Percentiles rank a stretch among this genome's conserved stretches.
These are phyloP conservation scores for Alternaria brassicae DNA, from an alignment of 2,329 filamentous ascomycete genomes.

Conservation along the genomic window DNA sequence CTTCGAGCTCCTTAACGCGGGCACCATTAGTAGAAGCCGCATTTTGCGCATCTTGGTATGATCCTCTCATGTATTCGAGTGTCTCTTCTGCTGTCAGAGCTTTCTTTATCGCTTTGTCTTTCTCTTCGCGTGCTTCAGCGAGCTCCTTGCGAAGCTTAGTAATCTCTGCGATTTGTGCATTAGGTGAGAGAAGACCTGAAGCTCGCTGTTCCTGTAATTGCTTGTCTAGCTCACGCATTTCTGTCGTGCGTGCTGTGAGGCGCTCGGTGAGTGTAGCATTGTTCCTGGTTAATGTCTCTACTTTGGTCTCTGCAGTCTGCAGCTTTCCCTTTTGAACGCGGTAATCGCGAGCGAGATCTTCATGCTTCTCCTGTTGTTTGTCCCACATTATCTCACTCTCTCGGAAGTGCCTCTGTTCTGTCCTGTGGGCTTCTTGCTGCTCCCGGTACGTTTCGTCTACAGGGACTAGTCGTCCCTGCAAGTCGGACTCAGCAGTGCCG, in stretches of 20 bases:
- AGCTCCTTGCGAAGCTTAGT: conserved; percentile 33
- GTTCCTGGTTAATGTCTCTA: conserved; percentile 23
- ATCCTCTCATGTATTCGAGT: conserved; percentile 63
- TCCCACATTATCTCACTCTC: conserved; percentile 30
- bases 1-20: conserved; percentile 21
- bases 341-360: conserved; percentile 32
- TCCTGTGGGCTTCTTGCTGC: conserved; percentile 18
- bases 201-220: conserved; percentile 30
- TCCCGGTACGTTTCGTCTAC: conserved; percentile 11
- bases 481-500: conserved; percentile 28
- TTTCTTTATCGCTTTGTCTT: conserved; percentile 40
- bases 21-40: conserved; percentile 16
- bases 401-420: conserved; percentile 19
- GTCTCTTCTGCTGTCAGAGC: conserved; percentile 51
- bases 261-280: conserved; percentile 29
- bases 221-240: conserved; percentile 18
- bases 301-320: conserved; percentile 21
- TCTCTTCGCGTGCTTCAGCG: conserved; percentile 23
- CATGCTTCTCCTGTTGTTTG: conserved; percentile 37
- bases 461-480: conserved; percentile 18
- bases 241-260: conserved; percentile 20
- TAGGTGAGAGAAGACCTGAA: conserved; percentile 26
- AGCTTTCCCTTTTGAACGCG: conserved; percentile 26
- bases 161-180: conserved; percentile 35
- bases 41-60: conserved; percentile 56